Base-by-base conservation (phyloP, 805 yeast species). In the Kregervanrija fluxuum region DNA sequence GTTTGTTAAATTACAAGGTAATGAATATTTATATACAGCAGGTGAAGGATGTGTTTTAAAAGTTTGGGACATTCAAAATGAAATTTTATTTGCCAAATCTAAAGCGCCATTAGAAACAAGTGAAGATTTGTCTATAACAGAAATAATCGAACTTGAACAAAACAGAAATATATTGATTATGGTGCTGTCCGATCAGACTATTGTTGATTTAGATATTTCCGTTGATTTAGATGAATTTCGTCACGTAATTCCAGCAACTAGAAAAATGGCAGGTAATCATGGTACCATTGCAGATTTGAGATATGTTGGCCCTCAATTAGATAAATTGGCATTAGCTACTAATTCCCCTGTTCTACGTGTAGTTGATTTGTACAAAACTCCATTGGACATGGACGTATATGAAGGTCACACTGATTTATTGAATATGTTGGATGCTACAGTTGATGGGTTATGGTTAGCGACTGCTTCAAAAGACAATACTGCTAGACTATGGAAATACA, bases 221-320 rank as follows among this genome's bases (percentile, higher is more conserved):
- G 41, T 47, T 11, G 62, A 54, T 3, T 51, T 66, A 12, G 57
- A 60, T 33, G 55, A 58, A 4, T 54, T 55, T 4, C 56, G 55
- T 8, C 53, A 52, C 28, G 36, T 56, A 8, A 59, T 84, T n/a
- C 71, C 73, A 14, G 59, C 75, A 2, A 54, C 62, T 8, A 69
- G 80, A 44, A 73, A 78, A 36, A 71, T 89, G 53, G 93, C 96
- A 1, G 97, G 97, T 53, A 89, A 89, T 62, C 96, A 91, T 65
- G 98, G 97, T 46, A 91, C 93, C 22, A 81, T 93, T 55, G 95
- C 96, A 2, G 98, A 91, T 60, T 74, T 89, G 68, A 77, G 79
- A 52, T 83, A 80, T 56, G 82, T 81, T 31, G 93, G 93, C 0
- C 86, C 87, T 8, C 58, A 69, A 17, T 59, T 68, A 30, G 60